These are phyloP conservation scores for Eimeria maxima DNA, from an alignment of 169 alveolate genomes.

Conservation along the genomic window DNA sequence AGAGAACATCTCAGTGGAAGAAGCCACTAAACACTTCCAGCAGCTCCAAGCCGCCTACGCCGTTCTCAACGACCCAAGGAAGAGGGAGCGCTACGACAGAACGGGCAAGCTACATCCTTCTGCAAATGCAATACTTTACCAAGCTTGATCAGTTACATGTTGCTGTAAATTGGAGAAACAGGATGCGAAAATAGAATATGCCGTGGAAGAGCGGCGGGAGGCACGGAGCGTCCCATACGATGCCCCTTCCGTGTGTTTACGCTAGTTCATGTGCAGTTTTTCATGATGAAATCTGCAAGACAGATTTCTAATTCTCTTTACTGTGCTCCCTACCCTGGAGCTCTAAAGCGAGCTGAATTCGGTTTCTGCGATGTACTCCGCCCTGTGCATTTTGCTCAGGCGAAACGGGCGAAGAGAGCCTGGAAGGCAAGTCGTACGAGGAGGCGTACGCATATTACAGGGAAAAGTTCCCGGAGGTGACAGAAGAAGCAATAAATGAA, in stretches of 20 bases:
- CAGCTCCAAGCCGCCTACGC: conserved; percentile 79
- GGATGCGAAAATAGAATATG: neutral
- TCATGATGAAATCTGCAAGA: neutral
- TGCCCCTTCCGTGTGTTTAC: neutral
- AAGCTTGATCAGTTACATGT: neutral
- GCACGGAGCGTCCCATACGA: neutral
- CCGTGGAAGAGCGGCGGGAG: neutral
- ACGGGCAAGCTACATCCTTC: conserved; percentile 46
- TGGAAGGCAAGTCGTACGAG: conserved; percentile 63
- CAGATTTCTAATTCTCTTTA: neutral
- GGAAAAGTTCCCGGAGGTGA: conserved; percentile 73
- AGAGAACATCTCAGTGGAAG: conserved; percentile 27
- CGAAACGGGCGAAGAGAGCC: conserved; percentile 70
- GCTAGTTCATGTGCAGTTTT: neutral
- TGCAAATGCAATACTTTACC: neutral
- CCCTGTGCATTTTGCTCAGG: neutral
- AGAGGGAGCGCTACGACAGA: conserved; percentile 74
- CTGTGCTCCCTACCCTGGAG: neutral
- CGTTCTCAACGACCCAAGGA: conserved; percentile 74
- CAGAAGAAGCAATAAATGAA: conserved; percentile 55
- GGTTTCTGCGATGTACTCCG: neutral
- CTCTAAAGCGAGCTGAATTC: neutral
- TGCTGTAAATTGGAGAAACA: neutral
- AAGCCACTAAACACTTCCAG: conserved; percentile 81
- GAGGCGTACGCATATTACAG: conserved; percentile 79